Conservation (phyloP, 805 yeast species). For the Cyberlindnera euphorbiiphila region DNA sequence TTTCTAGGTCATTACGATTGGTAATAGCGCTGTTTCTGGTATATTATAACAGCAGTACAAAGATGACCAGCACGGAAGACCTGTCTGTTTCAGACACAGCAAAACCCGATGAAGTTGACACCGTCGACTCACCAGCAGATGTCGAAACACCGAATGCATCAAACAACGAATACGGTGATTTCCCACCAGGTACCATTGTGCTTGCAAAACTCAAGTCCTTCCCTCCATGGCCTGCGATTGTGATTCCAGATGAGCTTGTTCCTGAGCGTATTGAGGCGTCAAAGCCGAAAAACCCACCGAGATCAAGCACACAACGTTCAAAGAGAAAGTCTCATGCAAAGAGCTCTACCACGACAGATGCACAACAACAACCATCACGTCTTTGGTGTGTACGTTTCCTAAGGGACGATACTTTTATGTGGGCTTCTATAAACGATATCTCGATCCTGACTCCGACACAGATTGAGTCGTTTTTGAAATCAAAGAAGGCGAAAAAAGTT, state of each 20-base stretch:
- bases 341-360: conserved; percentile 1
- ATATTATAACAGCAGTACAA: no score
- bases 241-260: conserved; percentile 54
- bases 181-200: conserved; percentile 51
- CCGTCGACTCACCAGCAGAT: neutral
- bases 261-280: conserved; percentile 52
- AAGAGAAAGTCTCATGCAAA: conserved; percentile 8
- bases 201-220: conserved; percentile 83
- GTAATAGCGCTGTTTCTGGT: no score
- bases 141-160: neutral
- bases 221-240: conserved; percentile 90
- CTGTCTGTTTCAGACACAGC: no score
- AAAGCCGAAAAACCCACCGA: conserved; percentile 41
- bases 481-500: conserved; percentile 39
- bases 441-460: conserved; percentile 39
- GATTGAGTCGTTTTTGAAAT: conserved; percentile 38
- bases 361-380: conserved; percentile 14
- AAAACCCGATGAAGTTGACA: no score
- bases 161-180: conserved; percentile 24
- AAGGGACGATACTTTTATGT: conserved; percentile 67
- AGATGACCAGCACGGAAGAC: no score
- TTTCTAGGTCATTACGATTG: no score
- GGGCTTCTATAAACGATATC: conserved; percentile 56
- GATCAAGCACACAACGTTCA: conserved; percentile 10
- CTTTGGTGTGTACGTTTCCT: conserved; percentile 61